phyloP scores from a whole-genome alignment of 805 yeast genomes.

The Ogataea corticis region DNA sequence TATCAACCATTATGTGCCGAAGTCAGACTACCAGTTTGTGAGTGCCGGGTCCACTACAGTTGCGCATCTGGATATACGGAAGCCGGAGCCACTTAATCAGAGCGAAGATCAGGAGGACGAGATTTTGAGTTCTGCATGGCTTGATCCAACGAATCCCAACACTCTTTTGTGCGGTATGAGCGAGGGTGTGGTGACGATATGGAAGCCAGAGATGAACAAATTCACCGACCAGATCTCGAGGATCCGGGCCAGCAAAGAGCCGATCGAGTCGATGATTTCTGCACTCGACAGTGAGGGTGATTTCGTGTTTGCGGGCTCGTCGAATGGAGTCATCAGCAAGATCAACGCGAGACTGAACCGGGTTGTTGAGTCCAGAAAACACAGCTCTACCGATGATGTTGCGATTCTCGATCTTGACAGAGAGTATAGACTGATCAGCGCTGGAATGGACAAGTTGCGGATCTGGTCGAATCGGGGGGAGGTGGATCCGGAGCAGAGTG shows the following conservation, averaged over 20 bases:
- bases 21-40: constrained; percentile 75
- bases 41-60: constrained; percentile 83
- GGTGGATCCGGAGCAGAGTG: constrained; percentile 28
- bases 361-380: constrained; percentile 64
- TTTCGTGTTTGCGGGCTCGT: constrained; percentile 75
- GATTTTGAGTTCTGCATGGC: constrained; percentile 69
- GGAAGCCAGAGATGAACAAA: constrained; percentile 74
- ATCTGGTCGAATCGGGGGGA: constrained; percentile 58
- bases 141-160: constrained; percentile 57
- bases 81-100: constrained; percentile 50
- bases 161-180: constrained; percentile 77
- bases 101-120: constrained; percentile 96
- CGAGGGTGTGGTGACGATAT: constrained; percentile 82
- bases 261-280: constrained; percentile 69
- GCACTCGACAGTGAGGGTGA: constrained; percentile 53
- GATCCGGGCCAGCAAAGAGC: constrained; percentile 59
- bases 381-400: constrained; percentile 73
- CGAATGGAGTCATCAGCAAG: constrained; percentile 71
- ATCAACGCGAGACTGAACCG: constrained; percentile 66
- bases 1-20: constrained; percentile 66
- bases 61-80: constrained; percentile 75
- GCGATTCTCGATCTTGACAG: constrained; percentile 73
- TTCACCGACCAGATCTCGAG: constrained; percentile 78
- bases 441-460: constrained; percentile 79
- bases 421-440: constrained; percentile 76